Percentiles rank a stretch among this genome's conserved stretches.
Conservation (phyloP, 306 rosid species). For the Prosopis cineraria region DNA sequence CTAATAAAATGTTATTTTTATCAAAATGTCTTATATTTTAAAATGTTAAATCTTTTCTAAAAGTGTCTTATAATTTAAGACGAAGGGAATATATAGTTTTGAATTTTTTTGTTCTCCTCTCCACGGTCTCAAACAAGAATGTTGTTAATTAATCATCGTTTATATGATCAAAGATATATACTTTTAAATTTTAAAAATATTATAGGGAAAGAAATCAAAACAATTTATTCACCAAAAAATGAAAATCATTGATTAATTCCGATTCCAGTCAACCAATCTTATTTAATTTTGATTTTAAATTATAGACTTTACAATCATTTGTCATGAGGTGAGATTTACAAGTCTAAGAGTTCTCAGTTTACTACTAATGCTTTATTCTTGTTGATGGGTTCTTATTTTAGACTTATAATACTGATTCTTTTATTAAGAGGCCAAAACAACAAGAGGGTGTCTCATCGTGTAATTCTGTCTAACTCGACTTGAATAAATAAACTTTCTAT, state of each 20-base stretch:
- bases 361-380: too few relatives aligned
- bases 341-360: too few relatives aligned
- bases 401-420: too few relatives aligned
- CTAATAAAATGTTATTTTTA: too few relatives aligned
- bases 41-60: too few relatives aligned
- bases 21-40: too few relatives aligned
- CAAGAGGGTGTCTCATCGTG: too few relatives aligned
- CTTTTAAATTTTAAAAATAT: not conserved
- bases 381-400: too few relatives aligned
- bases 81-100: not conserved
- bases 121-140: not conserved
- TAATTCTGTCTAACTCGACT: not conserved
- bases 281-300: not conserved
- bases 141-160: not conserved
- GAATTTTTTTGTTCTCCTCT: not conserved
- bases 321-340: too few relatives aligned
- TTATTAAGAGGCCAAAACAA: too few relatives aligned
- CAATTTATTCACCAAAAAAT: not conserved
- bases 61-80: too few relatives aligned
- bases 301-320: not conserved
- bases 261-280: not conserved
- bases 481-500: not conserved
- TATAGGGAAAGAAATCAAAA: not conserved
- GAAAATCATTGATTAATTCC: not conserved
- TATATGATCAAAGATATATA: too few relatives aligned